Base-by-base conservation (phyloP, 2,329 filamentous ascomycete species). In the Fonsecaea pugnacius region DNA sequence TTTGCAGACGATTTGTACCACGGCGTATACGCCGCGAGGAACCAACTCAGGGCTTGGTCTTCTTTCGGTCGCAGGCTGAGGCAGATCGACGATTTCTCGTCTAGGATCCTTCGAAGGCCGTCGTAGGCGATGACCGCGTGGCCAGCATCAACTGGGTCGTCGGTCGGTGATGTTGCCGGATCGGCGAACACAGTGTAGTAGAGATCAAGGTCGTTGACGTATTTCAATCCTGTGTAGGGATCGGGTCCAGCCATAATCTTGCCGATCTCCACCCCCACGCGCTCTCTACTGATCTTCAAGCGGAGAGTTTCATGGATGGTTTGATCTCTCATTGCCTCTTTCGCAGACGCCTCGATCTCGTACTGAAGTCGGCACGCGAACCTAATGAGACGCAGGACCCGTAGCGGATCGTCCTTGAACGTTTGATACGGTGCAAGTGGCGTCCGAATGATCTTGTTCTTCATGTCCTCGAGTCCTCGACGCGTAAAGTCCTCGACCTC, bases 381-480 rank as follows among this genome's bases (percentile, higher is more conserved):
- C 62, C 95, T 87, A 56, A 99, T 90, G 58, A 98, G 81, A 54
- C 94, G 87, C 66, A 98, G 79, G 3, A 98, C 90, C 18, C 95
- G 85, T 27, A 99, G 80, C 12, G 95, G 95, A 73, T 98, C 94
- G 73, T 98, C 94, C 75, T 89, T 92, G 78, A 99, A 98, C 0
- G 94, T 99, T 74, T 96, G 90, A 58, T 91, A 88, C 27, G 94
- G 93, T 58, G 92, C 89, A 48, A 98, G 78, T 0, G 94, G 94
- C 2, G 95, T 98, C 60, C 90, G 85, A 69, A 99, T 92, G 56
- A 93, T 80, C 66, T 86, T 85, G 1, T 82, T 79, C 36, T 83
- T 76, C 86, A 98, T 87, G 73, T 98, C 94, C 7, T 84, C 74
- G 38, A 96, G 79, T 0, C 95, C 94, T 43, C 76, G 78, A 7